phyloP scores from a whole-genome alignment of 192 early-diverging fungal species.

The Rhizophagus clarus region DNA sequence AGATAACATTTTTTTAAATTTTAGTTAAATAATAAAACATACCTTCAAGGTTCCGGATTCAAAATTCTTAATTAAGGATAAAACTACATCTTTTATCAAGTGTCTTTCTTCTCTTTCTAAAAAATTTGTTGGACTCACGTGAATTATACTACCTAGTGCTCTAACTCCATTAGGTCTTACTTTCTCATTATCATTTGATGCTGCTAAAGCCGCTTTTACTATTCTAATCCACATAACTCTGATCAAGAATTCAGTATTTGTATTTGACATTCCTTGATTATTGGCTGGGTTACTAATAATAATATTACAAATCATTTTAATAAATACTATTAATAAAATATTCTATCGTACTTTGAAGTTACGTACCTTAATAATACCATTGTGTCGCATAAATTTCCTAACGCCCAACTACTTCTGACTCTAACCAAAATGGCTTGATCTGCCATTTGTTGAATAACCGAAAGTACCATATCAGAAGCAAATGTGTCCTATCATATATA shows the following conservation, averaged over 20 bases:
- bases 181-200: slow-evolving; percentile 75
- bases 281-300: background rate
- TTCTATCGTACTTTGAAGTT: background rate
- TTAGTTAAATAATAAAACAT: slow-evolving; percentile 21
- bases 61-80: slow-evolving; percentile 58
- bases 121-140: slow-evolving; percentile 51
- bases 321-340: background rate
- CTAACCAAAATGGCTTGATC: slow-evolving; percentile 63
- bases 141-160: slow-evolving; percentile 65
- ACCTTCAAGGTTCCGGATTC: slow-evolving; percentile 67
- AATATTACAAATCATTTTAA: background rate
- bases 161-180: slow-evolving; percentile 75
- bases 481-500: slow-evolving; percentile 54
- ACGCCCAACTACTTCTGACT: slow-evolving; percentile 73
- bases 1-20: background rate
- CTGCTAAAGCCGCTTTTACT: slow-evolving; percentile 45
- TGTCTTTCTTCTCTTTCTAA: slow-evolving; percentile 47
- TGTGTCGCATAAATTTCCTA: slow-evolving; percentile 74
- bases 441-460: slow-evolving; percentile 49
- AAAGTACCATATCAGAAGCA: slow-evolving; percentile 55
- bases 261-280: slow-evolving; percentile 20
- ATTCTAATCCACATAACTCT: slow-evolving; percentile 48
- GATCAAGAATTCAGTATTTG: slow-evolving; percentile 44
- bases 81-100: slow-evolving; percentile 51
- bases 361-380: slow-evolving; percentile 47